A percentile compares a stretch with the other conserved stretches of the same genome.
Conservation (phyloP, 257 asterid genomes). For the Ehretia macrophylla region DNA sequence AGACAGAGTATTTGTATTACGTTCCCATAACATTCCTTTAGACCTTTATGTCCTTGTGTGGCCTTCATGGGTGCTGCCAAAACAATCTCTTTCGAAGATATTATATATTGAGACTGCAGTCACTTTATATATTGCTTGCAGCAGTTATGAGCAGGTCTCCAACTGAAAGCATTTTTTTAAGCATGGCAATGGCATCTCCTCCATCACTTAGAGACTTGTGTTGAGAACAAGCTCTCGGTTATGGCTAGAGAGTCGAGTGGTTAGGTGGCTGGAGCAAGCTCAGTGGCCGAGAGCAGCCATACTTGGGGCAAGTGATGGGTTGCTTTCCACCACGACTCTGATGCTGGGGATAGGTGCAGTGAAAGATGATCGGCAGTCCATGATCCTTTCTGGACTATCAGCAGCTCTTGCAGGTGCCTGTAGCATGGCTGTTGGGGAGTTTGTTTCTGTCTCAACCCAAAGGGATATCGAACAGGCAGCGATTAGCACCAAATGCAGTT, state of each 20-base stretch:
- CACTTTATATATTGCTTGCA: no score
- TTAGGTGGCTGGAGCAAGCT: constrained; percentile 29
- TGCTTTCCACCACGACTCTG: constrained; percentile 55
- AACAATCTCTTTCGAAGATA: no score
- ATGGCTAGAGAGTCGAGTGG: background rate
- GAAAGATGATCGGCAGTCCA: constrained; percentile 38
- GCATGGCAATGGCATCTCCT: no score
- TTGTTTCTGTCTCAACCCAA: constrained; percentile 56
- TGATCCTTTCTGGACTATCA: constrained; percentile 46
- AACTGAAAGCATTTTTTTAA: no score
- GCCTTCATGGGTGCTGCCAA: no score
- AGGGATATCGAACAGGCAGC: constrained; percentile 38
- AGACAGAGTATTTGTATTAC: no score
- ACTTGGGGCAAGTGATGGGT: constrained; percentile 59
- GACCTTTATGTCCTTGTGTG: no score
- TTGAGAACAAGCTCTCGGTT: no score
- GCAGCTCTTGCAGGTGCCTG: constrained; percentile 68
- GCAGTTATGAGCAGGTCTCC: no score
- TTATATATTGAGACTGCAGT: no score
- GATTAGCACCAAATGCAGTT: background rate
- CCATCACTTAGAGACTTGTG: no score
- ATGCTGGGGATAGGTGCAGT: constrained; percentile 65
- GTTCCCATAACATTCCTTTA: no score
- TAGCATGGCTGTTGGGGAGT: constrained; percentile 71
- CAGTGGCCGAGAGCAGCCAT: constrained; percentile 72